These are phyloP conservation scores for Coemansia sp. DNA, from an alignment of 192 early-diverging fungal species.

Conservation along the genomic window DNA sequence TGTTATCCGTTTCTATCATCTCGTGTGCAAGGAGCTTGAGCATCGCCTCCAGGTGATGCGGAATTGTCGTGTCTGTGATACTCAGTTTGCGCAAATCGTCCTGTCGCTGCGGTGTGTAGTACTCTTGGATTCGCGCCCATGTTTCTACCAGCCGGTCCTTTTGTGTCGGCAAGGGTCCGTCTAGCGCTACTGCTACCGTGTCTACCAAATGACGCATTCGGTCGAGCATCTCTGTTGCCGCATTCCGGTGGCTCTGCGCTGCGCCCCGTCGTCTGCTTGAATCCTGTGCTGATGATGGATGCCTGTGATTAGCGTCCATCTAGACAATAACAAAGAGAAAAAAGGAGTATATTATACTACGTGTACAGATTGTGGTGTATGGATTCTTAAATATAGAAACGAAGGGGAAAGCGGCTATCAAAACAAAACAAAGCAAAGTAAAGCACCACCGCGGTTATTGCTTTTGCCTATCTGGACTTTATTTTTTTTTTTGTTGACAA, in stretches of 20 bases:
- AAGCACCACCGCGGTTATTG: background rate
- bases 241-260: background rate
- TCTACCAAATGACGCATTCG: slow-evolving; percentile 38
- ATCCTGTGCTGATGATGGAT: background rate
- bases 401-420: background rate
- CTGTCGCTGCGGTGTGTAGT: slow-evolving; percentile 28
- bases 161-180: slow-evolving; percentile 32
- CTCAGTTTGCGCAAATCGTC: slow-evolving; percentile 21
- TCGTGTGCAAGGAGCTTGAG: slow-evolving; percentile 28
- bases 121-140: slow-evolving; percentile 50
- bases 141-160: slow-evolving; percentile 38
- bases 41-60: slow-evolving; percentile 45
- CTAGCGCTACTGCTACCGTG: slow-evolving; percentile 34
- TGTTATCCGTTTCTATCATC: slow-evolving; percentile 17
- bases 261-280: background rate
- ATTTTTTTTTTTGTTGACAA: too few species aligned
- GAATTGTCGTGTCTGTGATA: slow-evolving; percentile 38
- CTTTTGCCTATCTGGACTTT: too few species aligned
- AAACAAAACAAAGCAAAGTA: background rate
- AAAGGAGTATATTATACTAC: too few species aligned
- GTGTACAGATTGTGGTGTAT: background rate
- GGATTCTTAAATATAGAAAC: background rate
- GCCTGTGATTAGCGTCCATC: background rate
- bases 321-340: background rate
- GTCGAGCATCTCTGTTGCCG: slow-evolving; percentile 9